Evolutionary conservation across 345 rosid species (phyloP).

Genomic region (Aquilaria yunnanensis): DNA sequence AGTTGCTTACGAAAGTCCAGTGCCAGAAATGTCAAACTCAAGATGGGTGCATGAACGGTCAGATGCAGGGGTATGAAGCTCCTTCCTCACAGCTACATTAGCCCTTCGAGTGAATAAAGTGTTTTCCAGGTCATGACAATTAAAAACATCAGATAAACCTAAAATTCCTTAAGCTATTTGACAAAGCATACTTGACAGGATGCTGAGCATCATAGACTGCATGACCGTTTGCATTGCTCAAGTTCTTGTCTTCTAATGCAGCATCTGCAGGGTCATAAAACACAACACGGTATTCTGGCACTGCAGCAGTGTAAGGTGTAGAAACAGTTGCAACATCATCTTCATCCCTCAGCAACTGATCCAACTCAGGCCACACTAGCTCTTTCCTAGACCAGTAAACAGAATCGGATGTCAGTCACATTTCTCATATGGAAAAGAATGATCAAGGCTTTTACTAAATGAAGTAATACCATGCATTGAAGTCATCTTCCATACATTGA

Average conservation of each 20-base stretch:
- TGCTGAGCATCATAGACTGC: constrained; percentile 67
- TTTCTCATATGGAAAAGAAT: background rate
- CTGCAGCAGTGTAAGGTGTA: constrained; percentile 87
- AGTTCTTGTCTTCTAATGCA: constrained; percentile 27
- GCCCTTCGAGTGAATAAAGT: constrained; percentile 39
- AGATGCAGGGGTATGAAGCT: constrained; percentile 86
- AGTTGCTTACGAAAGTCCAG: constrained; percentile 58
- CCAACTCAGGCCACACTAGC: constrained; percentile 77
- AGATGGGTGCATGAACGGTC: constrained; percentile 93
- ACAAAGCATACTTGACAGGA: constrained; percentile 63
- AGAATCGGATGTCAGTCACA: background rate
- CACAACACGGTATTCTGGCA: constrained; percentile 78
- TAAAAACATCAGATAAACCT: too few species aligned
- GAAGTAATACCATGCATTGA: constrained; percentile 47
- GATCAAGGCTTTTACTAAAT: constrained; percentile 1
- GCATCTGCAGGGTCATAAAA: constrained; percentile 45
- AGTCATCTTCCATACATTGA: constrained; percentile 98
- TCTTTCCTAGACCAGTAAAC: constrained; percentile 53
- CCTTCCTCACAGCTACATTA: constrained; percentile 67
- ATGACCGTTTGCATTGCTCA: constrained; percentile 52
- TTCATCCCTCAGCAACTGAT: constrained; percentile 71
- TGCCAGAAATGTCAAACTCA: constrained; percentile 78
- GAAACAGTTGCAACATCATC: constrained; percentile 57
- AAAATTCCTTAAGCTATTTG: too few species aligned
- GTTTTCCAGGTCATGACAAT: too few species aligned